Evolutionary conservation across 768 basidiomycete genomes (phyloP), one percentile per base, ranked within the genome.

Genomic region (Pleurotus platypus): DNA sequence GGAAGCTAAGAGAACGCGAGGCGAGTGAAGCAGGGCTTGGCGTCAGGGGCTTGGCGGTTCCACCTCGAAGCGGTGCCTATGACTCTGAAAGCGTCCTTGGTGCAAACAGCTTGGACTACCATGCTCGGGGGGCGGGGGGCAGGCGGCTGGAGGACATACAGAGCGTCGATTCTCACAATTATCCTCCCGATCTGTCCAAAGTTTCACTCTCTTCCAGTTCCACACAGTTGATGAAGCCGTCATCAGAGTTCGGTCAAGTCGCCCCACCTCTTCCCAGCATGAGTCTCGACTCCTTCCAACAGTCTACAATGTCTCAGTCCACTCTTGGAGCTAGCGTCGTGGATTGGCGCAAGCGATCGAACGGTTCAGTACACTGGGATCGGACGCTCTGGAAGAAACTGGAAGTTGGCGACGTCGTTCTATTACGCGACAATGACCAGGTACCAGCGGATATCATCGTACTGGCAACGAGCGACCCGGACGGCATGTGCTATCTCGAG

Each of bases 301-400:
- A 82, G 57, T 86, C 83, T 42, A 63, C 84, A 26, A 78, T 75
- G 55, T 83, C 84, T 13, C 80, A 78, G 3, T 73, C 81, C 11
- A 82, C 79, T 20, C 61, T 79, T 5, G 49, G 49, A 16, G n/a
- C 39, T 1, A 51, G 27, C 35, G 92, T 94, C 27, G 75, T 97
- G n/a, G 89, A 96, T 67, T 94, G 86, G 82, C 77, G 74, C 47
- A 84, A 84, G 48, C 84, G 82, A 38, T 72, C 81, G 2, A 76
- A 76, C 2, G 93, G 93, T 0, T 82, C 86, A 3, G 87, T 92
- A 2, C 78, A 80, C 24, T 98, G 96, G 96, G 94, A 98, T 67
- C 78, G 96, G 56, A 98, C 96, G 12, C 75, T 98, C 1, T 98
- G 96, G 96, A 98, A 98, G 79, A 98, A 98, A 77, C 79, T 98